These are phyloP conservation scores for Colletotrichum sp. DNA, from an alignment of 2,329 filamentous ascomycete species.

Conservation along the genomic window DNA sequence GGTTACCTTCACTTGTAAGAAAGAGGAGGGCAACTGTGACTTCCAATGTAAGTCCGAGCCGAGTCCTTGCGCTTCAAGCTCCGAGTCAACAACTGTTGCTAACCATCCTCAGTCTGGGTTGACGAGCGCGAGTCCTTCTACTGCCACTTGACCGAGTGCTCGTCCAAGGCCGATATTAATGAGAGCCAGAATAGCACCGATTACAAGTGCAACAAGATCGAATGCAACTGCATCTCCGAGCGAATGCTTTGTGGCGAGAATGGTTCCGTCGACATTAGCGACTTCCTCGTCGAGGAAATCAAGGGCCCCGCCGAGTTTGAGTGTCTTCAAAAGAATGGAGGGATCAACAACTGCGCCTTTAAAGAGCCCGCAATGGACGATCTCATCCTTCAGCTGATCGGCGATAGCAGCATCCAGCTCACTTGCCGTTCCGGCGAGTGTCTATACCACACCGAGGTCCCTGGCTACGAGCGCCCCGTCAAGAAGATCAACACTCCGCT, in stretches of 20 bases:
- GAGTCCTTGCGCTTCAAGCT: background rate
- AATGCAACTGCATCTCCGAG: slow-evolving; percentile 86
- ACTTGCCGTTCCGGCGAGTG: slow-evolving; percentile 89
- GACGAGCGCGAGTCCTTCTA: slow-evolving; percentile 95
- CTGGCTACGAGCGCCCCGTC: slow-evolving; percentile 85
- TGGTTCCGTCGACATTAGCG: slow-evolving; percentile 89
- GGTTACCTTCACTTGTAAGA: slow-evolving; percentile 92
- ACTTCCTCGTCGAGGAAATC: slow-evolving; percentile 84
- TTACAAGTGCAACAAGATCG: slow-evolving; percentile 84
- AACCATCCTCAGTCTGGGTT: slow-evolving; percentile 80
- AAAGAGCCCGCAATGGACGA: slow-evolving; percentile 92
- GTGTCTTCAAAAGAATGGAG: slow-evolving; percentile 70
- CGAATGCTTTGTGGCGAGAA: slow-evolving; percentile 94
- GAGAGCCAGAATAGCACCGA: slow-evolving; percentile 78
- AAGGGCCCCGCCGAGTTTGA: slow-evolving; percentile 87
- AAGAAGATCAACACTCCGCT: slow-evolving; percentile 97
- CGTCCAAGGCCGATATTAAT: slow-evolving; percentile 72
- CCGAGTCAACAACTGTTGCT: background rate
- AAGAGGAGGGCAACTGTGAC: slow-evolving; percentile 77
- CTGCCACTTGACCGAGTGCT: slow-evolving; percentile 84
- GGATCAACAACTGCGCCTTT: slow-evolving; percentile 75
- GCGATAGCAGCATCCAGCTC: slow-evolving; percentile 86
- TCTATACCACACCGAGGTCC: slow-evolving; percentile 89
- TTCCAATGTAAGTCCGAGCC: slow-evolving; percentile 78
- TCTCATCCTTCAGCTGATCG: slow-evolving; percentile 87